Base-by-base conservation (phyloP, 176 grass and related monocot genomes). In the Zizania latifolia region DNA sequence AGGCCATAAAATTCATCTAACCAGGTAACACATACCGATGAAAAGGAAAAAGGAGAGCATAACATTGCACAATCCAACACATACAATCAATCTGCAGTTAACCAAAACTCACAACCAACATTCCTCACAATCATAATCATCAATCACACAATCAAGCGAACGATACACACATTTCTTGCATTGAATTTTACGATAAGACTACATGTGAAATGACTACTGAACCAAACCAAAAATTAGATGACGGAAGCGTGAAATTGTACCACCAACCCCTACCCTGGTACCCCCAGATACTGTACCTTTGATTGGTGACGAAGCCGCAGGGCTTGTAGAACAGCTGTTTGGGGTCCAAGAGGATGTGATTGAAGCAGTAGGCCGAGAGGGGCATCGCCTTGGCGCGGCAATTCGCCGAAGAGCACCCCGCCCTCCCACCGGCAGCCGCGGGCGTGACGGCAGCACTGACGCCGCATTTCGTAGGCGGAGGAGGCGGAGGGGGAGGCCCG, bases 251-350 rank as follows among this genome's bases (percentile, higher is more conserved):
- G 6, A 59, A 44, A 75, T 36, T 10, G 19, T 34, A 41, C 0
- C 12, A 44, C 26, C 1, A 6, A 19, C 2, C 48, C 76, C 0
- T 14, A 79, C 16, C 36, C 58, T 10, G 0, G 19, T 9, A 34
- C 1, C 14, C 40, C 40, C 31, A 56, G 8, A 13, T 26, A 70
- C n/a, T 37, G 31, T 71, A 84, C 82, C 82, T 78, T 78, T 39
- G 27, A 34, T 6, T 77, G 6, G 33, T 62, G 55, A 50, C 26
- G 34, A 84, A 78, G 41, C 65, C 5, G 43, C 82, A 84, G 43
- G 74, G 74, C 41, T 71, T 46, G 22, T 78, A 78, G 26, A 84
- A 74, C 56, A 51, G 73, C 43, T 84, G 82, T 43, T 71, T 84
- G 39, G 65, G 26, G 45, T 84, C 82, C 12, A 63, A 17, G 65